Percentiles rank a stretch among this genome's conserved stretches.
These are phyloP conservation scores for Cytospora schulzeri DNA, from an alignment of 2,329 filamentous ascomycete species.

Conservation along the genomic window DNA sequence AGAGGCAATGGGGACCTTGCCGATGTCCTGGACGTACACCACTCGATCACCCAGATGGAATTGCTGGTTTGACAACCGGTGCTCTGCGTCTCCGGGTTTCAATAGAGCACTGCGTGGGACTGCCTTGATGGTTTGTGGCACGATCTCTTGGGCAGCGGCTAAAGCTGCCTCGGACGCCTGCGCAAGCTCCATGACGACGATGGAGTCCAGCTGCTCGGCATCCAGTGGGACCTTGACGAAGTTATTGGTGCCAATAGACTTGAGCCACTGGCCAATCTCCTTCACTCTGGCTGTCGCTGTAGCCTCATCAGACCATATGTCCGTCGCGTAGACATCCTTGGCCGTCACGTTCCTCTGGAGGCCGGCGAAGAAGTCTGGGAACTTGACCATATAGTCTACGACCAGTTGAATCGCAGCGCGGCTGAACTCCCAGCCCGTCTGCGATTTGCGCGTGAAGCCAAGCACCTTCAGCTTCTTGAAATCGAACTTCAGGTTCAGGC, in stretches of 20 bases:
- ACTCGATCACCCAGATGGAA: conserved; percentile 88
- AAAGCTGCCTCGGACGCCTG: conserved; percentile 67
- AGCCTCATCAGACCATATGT: conserved; percentile 77
- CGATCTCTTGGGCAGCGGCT: conserved; percentile 30
- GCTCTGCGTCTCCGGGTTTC: conserved; percentile 94
- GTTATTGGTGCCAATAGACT: conserved; percentile 84
- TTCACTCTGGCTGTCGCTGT: conserved; percentile 80
- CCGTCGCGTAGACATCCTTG: conserved; percentile 79
- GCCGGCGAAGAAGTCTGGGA: conserved; percentile 92
- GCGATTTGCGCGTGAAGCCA: conserved; percentile 86
- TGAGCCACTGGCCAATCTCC: conserved; percentile 92
- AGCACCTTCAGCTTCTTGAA: conserved; percentile 93
- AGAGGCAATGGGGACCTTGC: conserved; percentile 90
- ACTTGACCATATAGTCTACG: conserved; percentile 85
- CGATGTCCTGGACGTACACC: conserved; percentile 88
- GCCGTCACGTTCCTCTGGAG: conserved; percentile 84
- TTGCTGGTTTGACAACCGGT: conserved; percentile 80
- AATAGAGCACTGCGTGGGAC: conserved; percentile 86
- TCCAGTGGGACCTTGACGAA: conserved; percentile 96
- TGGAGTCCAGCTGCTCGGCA: conserved; percentile 92
- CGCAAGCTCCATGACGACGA: conserved; percentile 81
- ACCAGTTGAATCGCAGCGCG: conserved; percentile 79
- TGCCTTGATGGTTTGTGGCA: conserved; percentile 55
- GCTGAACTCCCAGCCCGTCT: conserved; percentile 95
- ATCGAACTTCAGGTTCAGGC: conserved; percentile 96